These are phyloP conservation scores for Suillus subluteus DNA, from an alignment of 768 basidiomycete genomes.

Conservation along the genomic window DNA sequence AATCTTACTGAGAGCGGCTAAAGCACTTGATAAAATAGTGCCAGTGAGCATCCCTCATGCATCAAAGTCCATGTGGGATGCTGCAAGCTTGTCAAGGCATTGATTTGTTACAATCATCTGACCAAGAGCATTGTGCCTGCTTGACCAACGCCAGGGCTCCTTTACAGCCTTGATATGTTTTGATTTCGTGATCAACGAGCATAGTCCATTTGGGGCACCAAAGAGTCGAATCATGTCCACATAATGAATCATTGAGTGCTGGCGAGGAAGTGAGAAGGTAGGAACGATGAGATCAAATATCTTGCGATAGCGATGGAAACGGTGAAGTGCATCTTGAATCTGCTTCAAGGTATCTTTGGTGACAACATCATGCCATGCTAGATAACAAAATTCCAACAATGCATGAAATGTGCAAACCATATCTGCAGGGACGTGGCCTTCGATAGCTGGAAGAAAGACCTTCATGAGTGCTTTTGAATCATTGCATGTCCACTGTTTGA, in stretches of 20 bases:
- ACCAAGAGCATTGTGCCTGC: neutral
- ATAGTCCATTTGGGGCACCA: neutral
- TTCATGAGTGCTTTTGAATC: too few species aligned
- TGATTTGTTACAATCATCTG: neutral
- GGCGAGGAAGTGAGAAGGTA: neutral
- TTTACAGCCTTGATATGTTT: neutral
- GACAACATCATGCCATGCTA: neutral
- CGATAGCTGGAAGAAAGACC: too few species aligned
- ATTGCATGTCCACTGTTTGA: too few species aligned
- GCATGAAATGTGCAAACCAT: neutral
- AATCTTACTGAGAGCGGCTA: neutral
- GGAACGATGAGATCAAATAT: neutral
- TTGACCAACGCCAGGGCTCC: neutral
- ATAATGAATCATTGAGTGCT: neutral
- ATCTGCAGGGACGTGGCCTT: neutral
- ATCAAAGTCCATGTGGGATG: neutral
- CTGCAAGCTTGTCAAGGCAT: neutral
- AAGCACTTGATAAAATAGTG: neutral
- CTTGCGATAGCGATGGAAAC: neutral
- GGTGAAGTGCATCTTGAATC: too few species aligned
- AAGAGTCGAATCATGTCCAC: neutral
- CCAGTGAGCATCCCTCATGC: constrained; percentile 16
- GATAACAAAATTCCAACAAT: neutral
- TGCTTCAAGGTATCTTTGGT: neutral
- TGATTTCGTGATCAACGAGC: neutral